Conservation (phyloP, 176 grass and related monocot species). For the Puya raimondii region DNA sequence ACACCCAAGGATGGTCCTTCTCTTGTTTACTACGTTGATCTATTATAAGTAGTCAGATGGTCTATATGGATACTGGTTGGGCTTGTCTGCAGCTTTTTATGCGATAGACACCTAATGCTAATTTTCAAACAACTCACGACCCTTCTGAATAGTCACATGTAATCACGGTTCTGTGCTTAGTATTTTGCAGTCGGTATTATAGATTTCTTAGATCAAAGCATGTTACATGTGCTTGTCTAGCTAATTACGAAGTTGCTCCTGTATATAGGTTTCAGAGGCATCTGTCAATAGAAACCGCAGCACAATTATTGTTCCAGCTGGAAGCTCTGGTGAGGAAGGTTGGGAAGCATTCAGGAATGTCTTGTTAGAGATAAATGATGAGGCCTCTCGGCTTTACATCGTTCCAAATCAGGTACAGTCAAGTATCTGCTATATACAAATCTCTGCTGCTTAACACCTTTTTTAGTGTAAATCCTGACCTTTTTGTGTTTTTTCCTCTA, state of each 20-base stretch:
- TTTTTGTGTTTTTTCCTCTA: constrained; percentile 7
- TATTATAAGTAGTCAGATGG: too few species aligned
- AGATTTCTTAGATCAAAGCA: too few species aligned
- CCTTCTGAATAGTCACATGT: too few species aligned
- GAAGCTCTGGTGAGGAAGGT: constrained; percentile 94
- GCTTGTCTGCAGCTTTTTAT: too few species aligned
- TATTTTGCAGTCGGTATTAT: too few species aligned
- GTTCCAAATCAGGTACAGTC: constrained; percentile 64
- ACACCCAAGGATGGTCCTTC: too few species aligned
- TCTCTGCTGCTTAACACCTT: neutral
- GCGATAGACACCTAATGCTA: too few species aligned
- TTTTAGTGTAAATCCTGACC: neutral
- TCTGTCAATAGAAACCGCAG: constrained; percentile 96
- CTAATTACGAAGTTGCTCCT: constrained; percentile 11
- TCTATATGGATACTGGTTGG: too few species aligned
- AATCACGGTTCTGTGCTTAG: too few species aligned
- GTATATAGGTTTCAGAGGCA: constrained; percentile 68
- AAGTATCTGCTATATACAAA: neutral
- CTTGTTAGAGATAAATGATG: constrained; percentile 81
- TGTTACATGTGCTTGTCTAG: neutral
- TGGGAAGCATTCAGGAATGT: constrained; percentile 96
- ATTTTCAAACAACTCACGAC: too few species aligned
- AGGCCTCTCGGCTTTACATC: constrained; percentile 53
- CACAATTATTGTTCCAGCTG: constrained; percentile 90
- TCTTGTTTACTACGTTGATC: too few species aligned